Evolutionary conservation across 1,284 basidiomycete species (phyloP).

Genomic region (Fomitopsis schrenkii): DNA sequence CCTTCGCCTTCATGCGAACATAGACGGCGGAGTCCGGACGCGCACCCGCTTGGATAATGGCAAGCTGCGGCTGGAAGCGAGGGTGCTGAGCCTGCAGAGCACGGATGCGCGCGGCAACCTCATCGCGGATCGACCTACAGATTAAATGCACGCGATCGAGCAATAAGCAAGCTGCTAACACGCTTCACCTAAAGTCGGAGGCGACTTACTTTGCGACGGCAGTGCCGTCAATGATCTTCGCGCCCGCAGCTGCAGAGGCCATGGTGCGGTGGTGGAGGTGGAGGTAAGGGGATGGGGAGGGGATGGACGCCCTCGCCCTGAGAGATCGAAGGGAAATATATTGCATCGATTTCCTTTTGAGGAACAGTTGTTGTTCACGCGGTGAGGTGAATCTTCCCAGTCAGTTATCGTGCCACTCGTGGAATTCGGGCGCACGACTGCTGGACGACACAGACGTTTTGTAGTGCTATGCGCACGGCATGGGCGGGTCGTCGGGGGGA

Average conservation of each 20-base stretch:
- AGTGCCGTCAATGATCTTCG: constrained; percentile 83
- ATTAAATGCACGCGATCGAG: neutral
- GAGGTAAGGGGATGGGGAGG: constrained; percentile 36
- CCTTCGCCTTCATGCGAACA: constrained; percentile 97
- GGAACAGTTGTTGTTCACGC: constrained; percentile 15
- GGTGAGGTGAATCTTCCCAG: constrained; percentile 1
- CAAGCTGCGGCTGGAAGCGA: constrained; percentile 86
- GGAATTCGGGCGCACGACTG: neutral
- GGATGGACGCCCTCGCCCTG: constrained; percentile 17
- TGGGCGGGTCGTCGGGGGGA: neutral
- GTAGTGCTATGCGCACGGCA: neutral
- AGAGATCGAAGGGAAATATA: constrained; percentile 5
- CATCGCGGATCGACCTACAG: constrained; percentile 76
- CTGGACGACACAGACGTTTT: neutral
- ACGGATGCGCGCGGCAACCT: constrained; percentile 65
- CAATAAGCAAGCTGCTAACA: neutral
- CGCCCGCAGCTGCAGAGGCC: constrained; percentile 36
- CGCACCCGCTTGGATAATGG: constrained; percentile 92
- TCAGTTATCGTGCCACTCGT: neutral
- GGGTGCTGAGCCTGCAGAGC: constrained; percentile 61
- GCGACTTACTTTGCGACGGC: constrained; percentile 77
- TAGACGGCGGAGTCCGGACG: constrained; percentile 91
- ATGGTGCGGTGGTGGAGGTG: constrained; percentile 38
- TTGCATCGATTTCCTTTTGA: constrained; percentile 24
- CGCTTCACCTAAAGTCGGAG: neutral